Evolutionary conservation across 169 alveolate species (phyloP), one percentile per base, ranked within the genome.

Genomic region (Miamiensis avidus): DNA sequence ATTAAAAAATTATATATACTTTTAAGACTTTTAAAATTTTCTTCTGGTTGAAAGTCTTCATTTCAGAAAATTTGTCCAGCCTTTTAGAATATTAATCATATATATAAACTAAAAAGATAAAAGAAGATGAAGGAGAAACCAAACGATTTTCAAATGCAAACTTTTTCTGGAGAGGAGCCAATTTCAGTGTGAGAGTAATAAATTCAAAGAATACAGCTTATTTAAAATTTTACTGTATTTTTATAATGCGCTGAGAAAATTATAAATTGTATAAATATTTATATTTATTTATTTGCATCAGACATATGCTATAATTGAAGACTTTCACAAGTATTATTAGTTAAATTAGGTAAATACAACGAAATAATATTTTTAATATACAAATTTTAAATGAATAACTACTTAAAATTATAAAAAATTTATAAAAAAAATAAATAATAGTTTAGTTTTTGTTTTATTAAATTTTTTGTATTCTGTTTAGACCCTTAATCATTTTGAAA

Each of bases 401-500:
- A 15, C 0, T 20, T 34, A 32, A 33, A 75, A 20, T 28, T 1
- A 29, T 1, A 75, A 15, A 26, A 65, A 27, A 65, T 26, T 27
- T 81, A 64, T 20, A 28, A 31, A 25, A 31, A 31, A 33, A 1
- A 15, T 25, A 32, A 25, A 77, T 1, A 29, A n/a, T 34, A 33
- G 11, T 31, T 1, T 0, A 33, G 31, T 77, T 28, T 20, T 0
- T 26, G 20, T n/a, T 33, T 77, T 0, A 27, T 31, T 33, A 34
- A 0, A 15, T 1, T 33, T 29, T 77, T 25, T 65, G 26, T 25
- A 65, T 25, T 65, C 26, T 25, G 26, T 28, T 32, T 0, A 77
- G 82, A 77, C n/a, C 1, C 20, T 76, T 65, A 90, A 90, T 83
- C 94, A 90, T 78, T 87, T 90, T 76, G 94, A 90, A 76, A 76